Percentiles rank a stretch among this genome's conserved stretches.
phyloP scores from a whole-genome alignment of 768 basidiomycete genomes.

The Russula virescens region DNA sequence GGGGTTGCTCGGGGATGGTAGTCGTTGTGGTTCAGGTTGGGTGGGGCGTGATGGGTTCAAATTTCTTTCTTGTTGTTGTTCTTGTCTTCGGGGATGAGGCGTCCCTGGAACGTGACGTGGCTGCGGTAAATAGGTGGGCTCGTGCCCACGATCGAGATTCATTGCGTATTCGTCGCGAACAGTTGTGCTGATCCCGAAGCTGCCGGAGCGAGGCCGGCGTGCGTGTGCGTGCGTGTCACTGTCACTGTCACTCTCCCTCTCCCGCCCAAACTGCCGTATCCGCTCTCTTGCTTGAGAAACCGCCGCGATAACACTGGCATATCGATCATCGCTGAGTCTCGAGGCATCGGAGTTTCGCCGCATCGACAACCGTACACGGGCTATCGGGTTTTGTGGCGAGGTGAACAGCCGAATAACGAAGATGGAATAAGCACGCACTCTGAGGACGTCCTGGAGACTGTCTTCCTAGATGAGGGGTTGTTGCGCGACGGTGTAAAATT shows the following conservation, averaged over 20 bases:
- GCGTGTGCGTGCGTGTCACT: not conserved
- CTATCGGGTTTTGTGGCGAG: not conserved
- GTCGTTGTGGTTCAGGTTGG: slow-evolving; percentile 14
- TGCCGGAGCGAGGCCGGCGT: slow-evolving; percentile 3
- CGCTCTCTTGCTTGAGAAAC: slow-evolving; percentile 12
- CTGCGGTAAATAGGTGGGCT: slow-evolving; percentile 8
- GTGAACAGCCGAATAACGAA: not conserved
- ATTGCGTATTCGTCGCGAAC: not conserved
- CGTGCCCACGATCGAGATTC: slow-evolving; percentile 11
- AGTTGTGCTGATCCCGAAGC: slow-evolving; percentile 17
- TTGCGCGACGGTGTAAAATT: slow-evolving; percentile 13
- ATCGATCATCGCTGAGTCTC: slow-evolving; percentile 8
- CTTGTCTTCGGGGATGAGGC: slow-evolving; percentile 7
- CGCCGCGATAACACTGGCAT: slow-evolving; percentile 6
- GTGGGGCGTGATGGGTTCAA: not conserved
- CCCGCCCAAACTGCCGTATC: slow-evolving; percentile 2
- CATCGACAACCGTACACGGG: slow-evolving; percentile 12
- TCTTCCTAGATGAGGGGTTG: not conserved
- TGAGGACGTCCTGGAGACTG: slow-evolving; percentile 10
- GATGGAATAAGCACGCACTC: not conserved
- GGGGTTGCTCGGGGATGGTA: not conserved
- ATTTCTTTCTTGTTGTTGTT: not conserved
- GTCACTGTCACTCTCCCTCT: not conserved
- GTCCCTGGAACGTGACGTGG: slow-evolving; percentile 21
- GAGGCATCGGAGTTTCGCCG: slow-evolving; percentile 14